A percentile compares a stretch with the other conserved stretches of the same genome.
These are phyloP conservation scores for Wickerhamomyces silvicola DNA, from an alignment of 805 yeast species.

Conservation along the genomic window DNA sequence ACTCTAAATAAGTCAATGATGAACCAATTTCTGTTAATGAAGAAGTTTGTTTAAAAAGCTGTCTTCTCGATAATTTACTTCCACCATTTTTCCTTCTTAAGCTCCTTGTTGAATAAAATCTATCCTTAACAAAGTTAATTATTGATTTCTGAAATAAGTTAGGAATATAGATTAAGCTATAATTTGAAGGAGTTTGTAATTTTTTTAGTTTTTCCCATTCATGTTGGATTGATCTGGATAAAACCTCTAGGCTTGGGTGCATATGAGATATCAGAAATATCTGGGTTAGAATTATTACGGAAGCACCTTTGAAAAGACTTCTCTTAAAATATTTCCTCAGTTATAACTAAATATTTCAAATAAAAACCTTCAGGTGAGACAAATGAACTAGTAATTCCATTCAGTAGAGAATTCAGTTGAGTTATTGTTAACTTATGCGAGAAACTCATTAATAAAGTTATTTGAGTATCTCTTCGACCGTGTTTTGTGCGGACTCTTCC, in stretches of 20 bases:
- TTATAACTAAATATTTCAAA: slow-evolving; percentile 46
- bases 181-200: slow-evolving; percentile 14
- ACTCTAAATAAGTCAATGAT: slow-evolving; percentile 23
- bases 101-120: slow-evolving; percentile 40
- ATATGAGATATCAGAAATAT: not conserved
- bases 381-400: slow-evolving; percentile 33
- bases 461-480: slow-evolving; percentile 73
- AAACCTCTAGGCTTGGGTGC: slow-evolving; percentile 1
- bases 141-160: slow-evolving; percentile 25
- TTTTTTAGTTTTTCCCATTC: slow-evolving; percentile 8
- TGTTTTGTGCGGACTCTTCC: slow-evolving; percentile 90
- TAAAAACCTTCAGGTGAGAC: slow-evolving; percentile 29
- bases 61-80: slow-evolving; percentile 28
- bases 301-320: slow-evolving; percentile 14
- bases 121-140: slow-evolving; percentile 56
- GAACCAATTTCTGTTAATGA: slow-evolving; percentile 9
- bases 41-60: slow-evolving; percentile 16
- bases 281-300: slow-evolving; percentile 6
- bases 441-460: slow-evolving; percentile 77
- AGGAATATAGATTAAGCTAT: slow-evolving; percentile 25
- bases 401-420: slow-evolving; percentile 53
- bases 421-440: slow-evolving; percentile 71
- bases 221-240: slow-evolving; percentile 8
- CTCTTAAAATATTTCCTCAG: slow-evolving; percentile 23
- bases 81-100: slow-evolving; percentile 39